Evolutionary conservation across 164 flowering plant species (phyloP).

Genomic region (Cinnamomum micranthum): DNA sequence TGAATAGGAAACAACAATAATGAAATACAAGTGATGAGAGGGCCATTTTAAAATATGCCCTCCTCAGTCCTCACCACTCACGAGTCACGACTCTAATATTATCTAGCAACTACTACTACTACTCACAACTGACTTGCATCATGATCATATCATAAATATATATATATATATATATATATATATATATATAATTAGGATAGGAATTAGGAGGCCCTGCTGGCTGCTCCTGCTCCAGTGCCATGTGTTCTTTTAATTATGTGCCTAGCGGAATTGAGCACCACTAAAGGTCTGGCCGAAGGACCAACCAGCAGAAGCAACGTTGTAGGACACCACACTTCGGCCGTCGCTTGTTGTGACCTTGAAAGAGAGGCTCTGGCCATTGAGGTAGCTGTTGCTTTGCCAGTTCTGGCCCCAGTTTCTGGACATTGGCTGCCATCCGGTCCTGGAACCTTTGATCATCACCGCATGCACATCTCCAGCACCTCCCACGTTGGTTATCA

Average conservation of each 20-base stretch:
- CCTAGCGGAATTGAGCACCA: conserved; percentile 46
- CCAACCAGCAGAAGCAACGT: conserved; percentile 63
- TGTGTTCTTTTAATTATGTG: too few species aligned
- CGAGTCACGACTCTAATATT: background rate
- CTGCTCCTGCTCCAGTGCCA: too few species aligned
- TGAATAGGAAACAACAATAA: conserved; percentile 5
- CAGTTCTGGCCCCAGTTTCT: conserved; percentile 94
- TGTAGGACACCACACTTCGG: conserved; percentile 36
- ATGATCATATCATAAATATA: too few species aligned
- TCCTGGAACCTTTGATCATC: conserved; percentile 62
- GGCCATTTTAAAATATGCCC: conserved; percentile 23
- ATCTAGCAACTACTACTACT: background rate
- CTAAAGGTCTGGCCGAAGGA: conserved; percentile 73
- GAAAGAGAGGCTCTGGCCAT: conserved; percentile 72
- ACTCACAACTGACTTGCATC: background rate
- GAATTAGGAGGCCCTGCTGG: too few species aligned
- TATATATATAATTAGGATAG: too few species aligned
- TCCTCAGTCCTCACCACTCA: conserved; percentile 6
- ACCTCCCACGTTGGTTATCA: conserved; percentile 79
- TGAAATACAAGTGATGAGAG: conserved; percentile 9
- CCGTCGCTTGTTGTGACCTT: conserved; percentile 74
- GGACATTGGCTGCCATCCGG: conserved; percentile 70
- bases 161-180: too few species aligned
- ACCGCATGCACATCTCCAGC: conserved; percentile 70
- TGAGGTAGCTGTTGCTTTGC: conserved; percentile 65